Evolutionary conservation across 352 stramenopile species (phyloP).

Genomic region (Phytophthora chlamydospora): DNA sequence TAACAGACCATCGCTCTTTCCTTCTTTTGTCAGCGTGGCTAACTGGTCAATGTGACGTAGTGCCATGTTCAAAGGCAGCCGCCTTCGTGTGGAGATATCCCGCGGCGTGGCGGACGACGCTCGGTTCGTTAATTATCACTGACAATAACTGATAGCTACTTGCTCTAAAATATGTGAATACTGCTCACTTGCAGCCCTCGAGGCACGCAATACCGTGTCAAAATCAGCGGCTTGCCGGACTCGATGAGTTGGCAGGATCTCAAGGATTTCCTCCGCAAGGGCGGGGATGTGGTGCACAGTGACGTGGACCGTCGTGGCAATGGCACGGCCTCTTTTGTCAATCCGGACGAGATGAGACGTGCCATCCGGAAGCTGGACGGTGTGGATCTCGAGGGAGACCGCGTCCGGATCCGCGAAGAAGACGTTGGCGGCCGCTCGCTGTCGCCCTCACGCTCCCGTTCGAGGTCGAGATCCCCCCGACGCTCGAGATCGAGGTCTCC

Average conservation of each 20-base stretch:
- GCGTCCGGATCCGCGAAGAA: constrained; percentile 50
- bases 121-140: constrained; percentile 16
- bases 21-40: not conserved
- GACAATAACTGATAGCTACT: too few relatives aligned
- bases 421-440: constrained; percentile 9
- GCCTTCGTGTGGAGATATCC: constrained; percentile 65
- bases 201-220: constrained; percentile 62
- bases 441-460: constrained; percentile 30
- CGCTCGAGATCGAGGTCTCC: constrained; percentile 20
- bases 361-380: constrained; percentile 62
- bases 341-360: constrained; percentile 57
- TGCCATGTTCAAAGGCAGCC: constrained; percentile 38
- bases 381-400: constrained; percentile 51
- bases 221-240: constrained; percentile 47
- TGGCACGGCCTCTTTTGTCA: constrained; percentile 71
- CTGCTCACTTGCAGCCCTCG: constrained; percentile 27
- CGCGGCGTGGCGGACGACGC: constrained; percentile 25
- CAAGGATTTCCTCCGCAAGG: constrained; percentile 66
- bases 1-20: constrained; percentile 7
- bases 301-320: constrained; percentile 73
- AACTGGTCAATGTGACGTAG: constrained; percentile 10
- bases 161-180: constrained; percentile 7
- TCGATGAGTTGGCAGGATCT: constrained; percentile 66
- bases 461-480: constrained; percentile 19
- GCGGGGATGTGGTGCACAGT: constrained; percentile 65